Base-by-base conservation (phyloP, 1,284 basidiomycete genomes). In the Coniferiporia weirii region DNA sequence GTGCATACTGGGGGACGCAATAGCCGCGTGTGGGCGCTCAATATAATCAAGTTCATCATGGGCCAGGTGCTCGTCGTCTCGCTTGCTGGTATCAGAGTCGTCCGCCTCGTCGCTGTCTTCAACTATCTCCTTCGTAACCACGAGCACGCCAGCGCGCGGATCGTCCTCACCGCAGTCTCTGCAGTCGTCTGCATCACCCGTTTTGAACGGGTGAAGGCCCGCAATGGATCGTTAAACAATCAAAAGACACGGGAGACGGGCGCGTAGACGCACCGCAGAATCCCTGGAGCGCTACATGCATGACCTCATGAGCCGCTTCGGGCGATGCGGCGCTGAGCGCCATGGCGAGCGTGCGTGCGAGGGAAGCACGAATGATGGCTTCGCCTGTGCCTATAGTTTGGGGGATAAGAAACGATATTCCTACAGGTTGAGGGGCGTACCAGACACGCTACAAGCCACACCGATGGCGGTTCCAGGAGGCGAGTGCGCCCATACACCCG, bases 391-490 rank as follows among this genome's bases (percentile, higher is more conserved):
- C 76, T 77, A 56, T 32, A 38, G 22, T 22, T 35, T 44, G 22
- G 34, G 10, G 13, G 22, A 44, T 35, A 27, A 27, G 27, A 5
- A 27, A 27, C 2, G 27, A 5, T 27, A 27, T 27, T 27, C 27
- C 2, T 27, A 27, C 27, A 27, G 27, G 5, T 27, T 27, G 27
- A 27, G 27, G 27, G n/a, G 45, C 65, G 17, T 66, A 82, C 87
- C 87, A 54, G 87, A 89, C 40, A 90, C 76, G 61, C 88, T 90
- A 64, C 85, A 89, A 22, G 85, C 83, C 63, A 85, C 64, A 10
- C 66, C 67, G 56, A 49, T 54, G 27, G 49, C 43, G 20, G 48
- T 57, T 13, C 55, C 57, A 15, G 57, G 45, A 15, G 61, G 40
- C n/a, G 64, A 63, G 46, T 67, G 63, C 0, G 85, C 86, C 87